These are phyloP conservation scores for Zymoseptoria brevis DNA, from an alignment of 2,329 filamentous ascomycete species.

Conservation along the genomic window DNA sequence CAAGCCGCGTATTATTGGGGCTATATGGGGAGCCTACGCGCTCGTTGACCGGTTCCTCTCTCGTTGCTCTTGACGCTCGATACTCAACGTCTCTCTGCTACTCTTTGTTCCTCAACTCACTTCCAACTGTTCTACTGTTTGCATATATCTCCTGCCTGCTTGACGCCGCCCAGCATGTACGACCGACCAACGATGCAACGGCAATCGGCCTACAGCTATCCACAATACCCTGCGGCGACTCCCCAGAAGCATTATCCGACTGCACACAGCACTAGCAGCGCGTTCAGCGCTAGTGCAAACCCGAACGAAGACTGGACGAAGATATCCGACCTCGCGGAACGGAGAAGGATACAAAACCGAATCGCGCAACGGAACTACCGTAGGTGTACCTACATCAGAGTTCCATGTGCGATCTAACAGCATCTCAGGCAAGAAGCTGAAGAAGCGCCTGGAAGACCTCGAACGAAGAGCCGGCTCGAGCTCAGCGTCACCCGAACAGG, in stretches of 20 bases:
- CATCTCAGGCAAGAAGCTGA: constrained; percentile 73
- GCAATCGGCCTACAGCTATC: constrained; percentile 38
- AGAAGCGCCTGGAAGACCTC: constrained; percentile 78
- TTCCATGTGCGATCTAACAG: constrained; percentile 15
- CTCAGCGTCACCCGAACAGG: constrained; percentile 52
- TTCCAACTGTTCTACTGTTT: neutral
- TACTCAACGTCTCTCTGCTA: neutral
- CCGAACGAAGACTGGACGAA: constrained; percentile 99
- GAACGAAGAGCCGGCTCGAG: constrained; percentile 66
- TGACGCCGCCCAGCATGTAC: constrained; percentile 15
- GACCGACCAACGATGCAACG: constrained; percentile 34
- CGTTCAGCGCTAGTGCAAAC: constrained; percentile 88
- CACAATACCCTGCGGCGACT: constrained; percentile 30
- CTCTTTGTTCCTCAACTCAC: neutral
- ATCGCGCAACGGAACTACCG: constrained; percentile 97
- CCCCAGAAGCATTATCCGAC: constrained; percentile 57
- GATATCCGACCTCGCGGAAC: constrained; percentile 93
- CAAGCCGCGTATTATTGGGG: constrained; percentile 5
- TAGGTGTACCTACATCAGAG: constrained; percentile 40
- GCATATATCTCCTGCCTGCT: neutral
- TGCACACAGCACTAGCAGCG: constrained; percentile 76
- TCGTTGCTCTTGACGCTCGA: constrained; percentile 4
- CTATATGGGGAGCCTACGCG: constrained; percentile 15
- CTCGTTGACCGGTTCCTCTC: constrained; percentile 10
- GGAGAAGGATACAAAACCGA: constrained; percentile 89